A percentile compares a stretch with the other conserved stretches of the same genome.
These are phyloP conservation scores for Pistacia integerrima DNA, from an alignment of 345 rosid species.

Conservation along the genomic window DNA sequence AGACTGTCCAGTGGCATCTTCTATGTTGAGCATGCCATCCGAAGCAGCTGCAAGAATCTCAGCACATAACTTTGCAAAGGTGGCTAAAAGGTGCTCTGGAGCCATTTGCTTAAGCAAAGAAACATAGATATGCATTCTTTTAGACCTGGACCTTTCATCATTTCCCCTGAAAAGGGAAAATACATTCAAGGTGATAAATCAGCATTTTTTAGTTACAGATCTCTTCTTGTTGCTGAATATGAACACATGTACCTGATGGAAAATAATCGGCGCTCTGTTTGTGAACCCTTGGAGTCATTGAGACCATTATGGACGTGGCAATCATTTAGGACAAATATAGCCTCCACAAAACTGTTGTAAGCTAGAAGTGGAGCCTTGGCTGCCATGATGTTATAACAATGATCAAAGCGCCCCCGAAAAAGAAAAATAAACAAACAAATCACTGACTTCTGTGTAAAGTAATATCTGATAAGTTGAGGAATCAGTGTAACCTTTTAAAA, in stretches of 20 bases:
- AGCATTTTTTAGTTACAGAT: conserved; percentile 11
- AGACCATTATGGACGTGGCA: conserved; percentile 65
- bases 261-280: conserved; percentile 55
- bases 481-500: conserved; percentile 68
- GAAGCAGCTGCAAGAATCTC: conserved; percentile 96
- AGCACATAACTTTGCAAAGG: conserved; percentile 93
- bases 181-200: conserved; percentile 16
- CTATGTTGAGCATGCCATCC: conserved; percentile 79
- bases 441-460: conserved; percentile 8
- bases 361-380: conserved; percentile 96
- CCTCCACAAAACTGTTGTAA: conserved; percentile 96
- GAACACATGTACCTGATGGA: conserved; percentile 58
- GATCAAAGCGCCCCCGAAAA: conserved; percentile 17
- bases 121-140: conserved; percentile 79
- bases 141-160: conserved; percentile 72
- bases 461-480: conserved; percentile 9
- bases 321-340: conserved; percentile 84
- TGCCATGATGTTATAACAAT: conserved; percentile 31
- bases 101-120: conserved; percentile 95
- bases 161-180: conserved; percentile 60
- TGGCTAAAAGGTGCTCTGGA: conserved; percentile 91
- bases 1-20: conserved; percentile 72
- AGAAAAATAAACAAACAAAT: neutral
- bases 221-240: conserved; percentile 6
- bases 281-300: conserved; percentile 52